Conservation (phyloP, 441 rosid species). For the Melastoma candidum region DNA sequence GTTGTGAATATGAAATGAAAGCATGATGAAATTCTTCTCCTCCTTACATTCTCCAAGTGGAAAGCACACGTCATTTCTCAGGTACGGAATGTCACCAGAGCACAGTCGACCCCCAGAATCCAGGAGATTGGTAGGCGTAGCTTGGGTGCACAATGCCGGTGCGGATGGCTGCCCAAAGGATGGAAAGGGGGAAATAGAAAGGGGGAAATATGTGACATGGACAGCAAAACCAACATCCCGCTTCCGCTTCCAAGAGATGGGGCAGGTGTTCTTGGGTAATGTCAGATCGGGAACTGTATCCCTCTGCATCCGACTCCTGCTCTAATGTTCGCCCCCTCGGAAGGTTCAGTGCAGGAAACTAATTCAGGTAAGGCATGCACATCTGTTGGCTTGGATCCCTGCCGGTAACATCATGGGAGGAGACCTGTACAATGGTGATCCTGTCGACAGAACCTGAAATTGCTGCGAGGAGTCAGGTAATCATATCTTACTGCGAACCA, state of each 20-base stretch:
- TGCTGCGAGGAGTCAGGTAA: neutral
- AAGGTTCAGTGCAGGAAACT: neutral
- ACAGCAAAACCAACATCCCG: conserved; percentile 1
- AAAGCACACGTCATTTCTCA: too few relatives aligned
- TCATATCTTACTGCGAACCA: neutral
- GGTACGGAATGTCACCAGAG: too few relatives aligned
- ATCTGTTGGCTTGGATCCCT: conserved; percentile 2
- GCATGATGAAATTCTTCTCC: too few relatives aligned
- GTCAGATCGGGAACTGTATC: conserved; percentile 6
- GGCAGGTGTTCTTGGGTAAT: neutral
- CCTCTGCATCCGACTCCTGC: neutral
- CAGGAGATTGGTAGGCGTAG: too few relatives aligned
- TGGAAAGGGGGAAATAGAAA: neutral
- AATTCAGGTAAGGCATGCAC: conserved; percentile 5
- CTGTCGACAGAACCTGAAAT: neutral
- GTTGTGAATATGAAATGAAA: too few relatives aligned
- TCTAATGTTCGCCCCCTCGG: conserved; percentile 8
- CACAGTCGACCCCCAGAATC: too few relatives aligned
- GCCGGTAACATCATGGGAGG: conserved; percentile 6
- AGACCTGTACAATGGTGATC: conserved; percentile 6
- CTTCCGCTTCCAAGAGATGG: neutral
- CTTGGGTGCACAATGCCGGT: too few relatives aligned
- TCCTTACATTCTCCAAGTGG: too few relatives aligned
- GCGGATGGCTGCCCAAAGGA: neutral
- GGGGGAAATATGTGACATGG: neutral